phyloP scores from a whole-genome alignment of 1,139 yeast genomes.

The Blastobotrys proliferans region DNA sequence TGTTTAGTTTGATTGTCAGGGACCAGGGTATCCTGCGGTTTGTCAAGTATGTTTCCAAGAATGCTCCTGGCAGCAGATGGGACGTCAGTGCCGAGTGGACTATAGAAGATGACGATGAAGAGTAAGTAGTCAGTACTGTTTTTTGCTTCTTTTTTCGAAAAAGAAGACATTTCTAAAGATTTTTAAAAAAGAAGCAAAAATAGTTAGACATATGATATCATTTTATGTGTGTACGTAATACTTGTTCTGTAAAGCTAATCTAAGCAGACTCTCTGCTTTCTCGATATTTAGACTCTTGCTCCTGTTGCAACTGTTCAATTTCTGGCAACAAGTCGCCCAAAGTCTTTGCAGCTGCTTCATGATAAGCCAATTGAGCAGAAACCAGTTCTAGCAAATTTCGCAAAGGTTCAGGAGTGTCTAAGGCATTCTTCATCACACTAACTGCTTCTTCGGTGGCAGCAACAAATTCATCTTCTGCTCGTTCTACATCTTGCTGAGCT shows the following conservation, averaged over 20 bases:
- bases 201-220: neutral
- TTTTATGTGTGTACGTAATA: neutral
- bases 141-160: too few relatives aligned
- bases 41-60: slow-evolving; percentile 83
- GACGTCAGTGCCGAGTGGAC: slow-evolving; percentile 82
- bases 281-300: slow-evolving; percentile 41
- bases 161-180: slow-evolving; percentile 21
- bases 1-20: slow-evolving; percentile 68
- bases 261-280: slow-evolving; percentile 31
- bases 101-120: slow-evolving; percentile 45
- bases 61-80: slow-evolving; percentile 92
- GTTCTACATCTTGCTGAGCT: slow-evolving; percentile 73
- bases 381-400: slow-evolving; percentile 66
- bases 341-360: slow-evolving; percentile 69
- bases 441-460: slow-evolving; percentile 90
- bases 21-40: slow-evolving; percentile 85
- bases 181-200: slow-evolving; percentile 14
- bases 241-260: neutral
- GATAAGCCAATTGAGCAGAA: slow-evolving; percentile 79
- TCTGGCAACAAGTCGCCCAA: slow-evolving; percentile 64
- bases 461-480: slow-evolving; percentile 86
- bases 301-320: slow-evolving; percentile 58
- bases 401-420: slow-evolving; percentile 69
- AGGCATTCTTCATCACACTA: slow-evolving; percentile 75
- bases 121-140: too few relatives aligned